These are phyloP conservation scores for Xylaria longipes DNA, from an alignment of 495 filamentous ascomycete genomes.

Conservation along the genomic window DNA sequence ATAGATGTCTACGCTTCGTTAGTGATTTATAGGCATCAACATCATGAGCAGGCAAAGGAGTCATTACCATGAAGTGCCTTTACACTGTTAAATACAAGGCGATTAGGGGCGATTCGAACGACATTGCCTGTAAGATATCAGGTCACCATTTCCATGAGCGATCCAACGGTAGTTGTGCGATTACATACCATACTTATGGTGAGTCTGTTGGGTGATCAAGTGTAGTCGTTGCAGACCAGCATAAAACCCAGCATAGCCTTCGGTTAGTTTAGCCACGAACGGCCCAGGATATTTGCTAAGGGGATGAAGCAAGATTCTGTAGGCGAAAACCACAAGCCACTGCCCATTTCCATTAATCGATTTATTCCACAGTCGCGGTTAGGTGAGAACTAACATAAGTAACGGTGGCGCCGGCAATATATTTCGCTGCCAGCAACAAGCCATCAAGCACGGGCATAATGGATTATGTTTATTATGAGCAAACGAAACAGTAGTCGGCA, in stretches of 20 bases:
- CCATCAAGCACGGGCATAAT: background rate
- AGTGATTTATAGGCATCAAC: conserved; percentile 34
- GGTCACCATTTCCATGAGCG: background rate
- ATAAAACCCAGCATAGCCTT: conserved; percentile 49
- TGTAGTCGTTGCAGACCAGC: conserved; percentile 51
- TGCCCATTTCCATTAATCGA: background rate
- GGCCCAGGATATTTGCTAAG: conserved; percentile 58
- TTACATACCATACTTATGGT: conserved; percentile 48
- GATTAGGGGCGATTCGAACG: conserved; percentile 55
- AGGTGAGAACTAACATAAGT: conserved; percentile 7
- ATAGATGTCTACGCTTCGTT: conserved; percentile 46
- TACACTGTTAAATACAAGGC: conserved; percentile 51
- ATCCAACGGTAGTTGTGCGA: background rate
- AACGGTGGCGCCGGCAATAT: background rate
- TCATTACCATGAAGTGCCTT: conserved; percentile 50
- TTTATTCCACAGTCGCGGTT: background rate
- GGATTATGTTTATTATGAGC: background rate
- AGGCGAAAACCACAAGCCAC: conserved; percentile 25
- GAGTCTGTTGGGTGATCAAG: conserved; percentile 45
- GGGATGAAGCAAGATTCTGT: conserved; percentile 41
- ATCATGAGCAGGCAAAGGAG: too few relatives aligned
- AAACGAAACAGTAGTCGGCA: background rate
- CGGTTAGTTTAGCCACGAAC: conserved; percentile 49
- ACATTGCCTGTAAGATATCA: conserved; percentile 31
- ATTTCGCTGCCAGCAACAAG: background rate